Evolutionary conservation across 192 early-diverging fungal species (phyloP), one percentile per base, ranked within the genome.

Genomic region (Pilaira anomala): DNA sequence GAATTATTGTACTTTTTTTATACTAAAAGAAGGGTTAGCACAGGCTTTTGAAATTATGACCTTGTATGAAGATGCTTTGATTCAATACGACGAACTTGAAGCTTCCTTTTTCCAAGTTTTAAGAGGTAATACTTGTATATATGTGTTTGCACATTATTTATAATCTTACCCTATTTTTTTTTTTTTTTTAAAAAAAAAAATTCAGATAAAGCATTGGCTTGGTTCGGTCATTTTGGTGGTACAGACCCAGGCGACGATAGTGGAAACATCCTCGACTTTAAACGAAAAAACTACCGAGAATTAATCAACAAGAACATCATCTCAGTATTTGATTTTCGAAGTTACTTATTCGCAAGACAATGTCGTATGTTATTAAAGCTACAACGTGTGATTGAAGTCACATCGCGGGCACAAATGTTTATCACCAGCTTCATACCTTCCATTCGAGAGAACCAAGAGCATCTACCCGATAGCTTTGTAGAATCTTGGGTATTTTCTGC

Each of bases 1-100:
- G 97, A 99, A 99, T 73, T 99, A 97, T 75, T 98, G 96, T 73
- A 88, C 84, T 48, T 98, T 94, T 72, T 99, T 99, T 70, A 86
- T 97, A 46, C 71, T 96, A 53, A 99, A 99, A 82, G 96, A 99
- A 68, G 86, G 86, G 9, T 77, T 97, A 19, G 90, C 92, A 16
- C 81, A 82, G 33, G 83, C 91, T 7, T 97, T 88, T 76, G 94
- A 96, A 69, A 83, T 90, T 50, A 85, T 98, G 85, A 91, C 83
- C 48, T 71, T 97, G 36, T 76, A 82, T 41, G 93, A 93, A 48
- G 97, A 96, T 50, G 93, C 97, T 6, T 73, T 98, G 48, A 70
- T 91, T 28, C 91, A 96, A 63, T 99, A 98, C 65, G 97, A 99
- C 71, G 97, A 99, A 74, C 79, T 99, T 28, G 96, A 99, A 63